Percentiles rank a stretch among this genome's conserved stretches.
Evolutionary conservation across 225 moss, liverwort and hornwort genomes (phyloP).

Genomic region (Physcomitrellopsis africana): DNA sequence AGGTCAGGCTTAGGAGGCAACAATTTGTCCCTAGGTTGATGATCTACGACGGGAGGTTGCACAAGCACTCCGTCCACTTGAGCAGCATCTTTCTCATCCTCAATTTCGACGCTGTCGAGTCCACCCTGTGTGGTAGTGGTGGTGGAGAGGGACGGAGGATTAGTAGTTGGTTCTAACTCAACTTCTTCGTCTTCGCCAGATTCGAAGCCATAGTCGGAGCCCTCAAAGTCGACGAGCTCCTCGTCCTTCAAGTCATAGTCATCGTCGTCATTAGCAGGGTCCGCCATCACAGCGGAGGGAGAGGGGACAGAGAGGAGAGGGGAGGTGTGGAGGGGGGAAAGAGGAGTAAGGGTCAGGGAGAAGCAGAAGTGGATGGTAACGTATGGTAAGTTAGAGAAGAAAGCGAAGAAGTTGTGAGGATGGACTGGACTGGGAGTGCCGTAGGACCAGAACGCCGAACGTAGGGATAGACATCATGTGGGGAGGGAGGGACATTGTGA

Average conservation of each 20-base stretch:
- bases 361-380: background rate
- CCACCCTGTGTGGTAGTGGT: constrained; percentile 9
- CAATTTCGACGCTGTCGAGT: constrained; percentile 65
- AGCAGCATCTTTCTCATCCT: constrained; percentile 48
- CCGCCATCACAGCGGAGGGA: constrained; percentile 17
- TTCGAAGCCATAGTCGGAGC: constrained; percentile 91
- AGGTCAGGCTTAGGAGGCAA: constrained; percentile 86
- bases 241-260: constrained; percentile 89
- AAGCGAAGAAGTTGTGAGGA: too few relatives aligned
- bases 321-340: background rate
- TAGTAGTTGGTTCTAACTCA: constrained; percentile 13
- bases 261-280: constrained; percentile 37
- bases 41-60: constrained; percentile 63
- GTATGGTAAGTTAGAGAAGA: too few relatives aligned
- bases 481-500: too few relatives aligned
- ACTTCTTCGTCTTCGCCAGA: constrained; percentile 76
- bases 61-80: constrained; percentile 62
- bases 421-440: too few relatives aligned
- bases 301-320: background rate
- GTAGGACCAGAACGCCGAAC: too few relatives aligned
- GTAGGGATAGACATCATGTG: too few relatives aligned
- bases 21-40: constrained; percentile 39
- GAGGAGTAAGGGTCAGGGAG: background rate
- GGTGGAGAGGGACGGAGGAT: background rate
- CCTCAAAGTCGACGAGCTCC: constrained; percentile 98